Evolutionary conservation across 2,329 filamentous ascomycete genomes (phyloP).

Genomic region (Cladosporium sp.): DNA sequence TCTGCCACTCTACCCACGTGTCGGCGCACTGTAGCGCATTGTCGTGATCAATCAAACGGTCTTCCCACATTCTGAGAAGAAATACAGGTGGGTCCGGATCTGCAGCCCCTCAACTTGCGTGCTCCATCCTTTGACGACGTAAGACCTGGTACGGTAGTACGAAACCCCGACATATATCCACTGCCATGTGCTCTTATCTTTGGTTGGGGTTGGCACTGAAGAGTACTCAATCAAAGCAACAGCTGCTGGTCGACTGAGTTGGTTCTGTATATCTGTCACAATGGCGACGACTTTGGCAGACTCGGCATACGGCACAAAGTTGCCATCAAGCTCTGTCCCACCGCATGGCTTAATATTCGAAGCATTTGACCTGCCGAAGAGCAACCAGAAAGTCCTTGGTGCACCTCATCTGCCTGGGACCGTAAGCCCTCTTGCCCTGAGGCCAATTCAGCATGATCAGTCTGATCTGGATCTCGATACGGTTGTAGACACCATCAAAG

Average conservation of each 20-base stretch:
- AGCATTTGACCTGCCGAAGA: conserved; percentile 35
- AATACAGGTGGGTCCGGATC: not conserved
- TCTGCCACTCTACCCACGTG: too few relatives aligned
- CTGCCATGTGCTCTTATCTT: not conserved
- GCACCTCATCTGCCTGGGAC: conserved; percentile 35
- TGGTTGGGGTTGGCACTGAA: not conserved
- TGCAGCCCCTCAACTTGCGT: not conserved
- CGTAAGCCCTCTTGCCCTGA: conserved; percentile 37
- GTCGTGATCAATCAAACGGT: not conserved
- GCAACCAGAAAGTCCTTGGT: conserved; percentile 39
- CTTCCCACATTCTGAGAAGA: not conserved
- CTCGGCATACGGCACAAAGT: not conserved
- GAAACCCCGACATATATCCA: too few relatives aligned
- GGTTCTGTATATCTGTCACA: not conserved
- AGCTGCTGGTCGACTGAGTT: too few relatives aligned
- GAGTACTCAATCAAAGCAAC: too few relatives aligned
- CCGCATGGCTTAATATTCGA: not conserved
- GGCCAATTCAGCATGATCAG: conserved; percentile 25
- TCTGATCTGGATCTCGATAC: conserved; percentile 29
- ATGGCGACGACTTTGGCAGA: not conserved
- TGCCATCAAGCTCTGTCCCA: not conserved
- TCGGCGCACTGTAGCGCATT: too few relatives aligned
- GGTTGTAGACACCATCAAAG: conserved; percentile 36
- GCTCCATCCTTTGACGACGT: not conserved
- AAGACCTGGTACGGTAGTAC: not conserved